Conservation (phyloP, 2,329 filamentous ascomycete genomes). For the Aspergillus udagawae region DNA sequence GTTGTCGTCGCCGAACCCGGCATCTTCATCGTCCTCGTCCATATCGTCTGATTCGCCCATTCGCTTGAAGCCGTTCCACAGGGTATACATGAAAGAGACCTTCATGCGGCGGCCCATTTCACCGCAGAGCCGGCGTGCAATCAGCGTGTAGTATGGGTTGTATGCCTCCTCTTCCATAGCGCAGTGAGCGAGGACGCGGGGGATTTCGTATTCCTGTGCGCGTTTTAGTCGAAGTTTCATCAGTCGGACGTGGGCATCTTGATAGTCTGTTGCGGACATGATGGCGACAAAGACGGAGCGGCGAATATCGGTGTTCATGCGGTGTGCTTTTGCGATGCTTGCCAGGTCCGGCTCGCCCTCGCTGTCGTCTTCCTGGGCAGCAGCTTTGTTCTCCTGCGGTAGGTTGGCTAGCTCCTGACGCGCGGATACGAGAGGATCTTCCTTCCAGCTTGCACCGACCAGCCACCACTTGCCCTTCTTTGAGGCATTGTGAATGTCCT, state of each 20-base stretch:
- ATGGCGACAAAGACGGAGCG: constrained; percentile 91
- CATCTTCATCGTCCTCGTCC: constrained; percentile 62
- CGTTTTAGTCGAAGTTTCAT: constrained; percentile 80
- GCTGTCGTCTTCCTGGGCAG: constrained; percentile 22
- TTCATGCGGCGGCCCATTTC: constrained; percentile 64
- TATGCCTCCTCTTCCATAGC: constrained; percentile 77
- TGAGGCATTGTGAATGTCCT: constrained; percentile 77
- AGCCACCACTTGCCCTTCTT: constrained; percentile 98
- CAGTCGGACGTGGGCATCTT: constrained; percentile 77
- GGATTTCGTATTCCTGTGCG: constrained; percentile 79
- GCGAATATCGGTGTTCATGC: constrained; percentile 82
- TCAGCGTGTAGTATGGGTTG: constrained; percentile 89
- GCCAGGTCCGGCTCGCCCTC: constrained; percentile 58
- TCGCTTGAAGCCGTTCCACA: constrained; percentile 81
- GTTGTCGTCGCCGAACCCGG: constrained; percentile 53
- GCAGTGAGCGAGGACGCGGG: constrained; percentile 82
- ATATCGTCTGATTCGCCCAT: constrained; percentile 67
- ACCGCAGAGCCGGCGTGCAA: constrained; percentile 71
- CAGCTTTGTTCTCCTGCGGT: constrained; percentile 7
- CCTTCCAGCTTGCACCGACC: constrained; percentile 84
- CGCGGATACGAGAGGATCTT: constrained; percentile 36
- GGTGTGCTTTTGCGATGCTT: constrained; percentile 71
- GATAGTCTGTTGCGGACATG: constrained; percentile 77
- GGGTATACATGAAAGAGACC: constrained; percentile 79
- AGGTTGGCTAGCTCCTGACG: constrained; percentile 27